Evolutionary conservation across 1,139 yeast genomes (phyloP).

Genomic region (Pichia sp.): DNA sequence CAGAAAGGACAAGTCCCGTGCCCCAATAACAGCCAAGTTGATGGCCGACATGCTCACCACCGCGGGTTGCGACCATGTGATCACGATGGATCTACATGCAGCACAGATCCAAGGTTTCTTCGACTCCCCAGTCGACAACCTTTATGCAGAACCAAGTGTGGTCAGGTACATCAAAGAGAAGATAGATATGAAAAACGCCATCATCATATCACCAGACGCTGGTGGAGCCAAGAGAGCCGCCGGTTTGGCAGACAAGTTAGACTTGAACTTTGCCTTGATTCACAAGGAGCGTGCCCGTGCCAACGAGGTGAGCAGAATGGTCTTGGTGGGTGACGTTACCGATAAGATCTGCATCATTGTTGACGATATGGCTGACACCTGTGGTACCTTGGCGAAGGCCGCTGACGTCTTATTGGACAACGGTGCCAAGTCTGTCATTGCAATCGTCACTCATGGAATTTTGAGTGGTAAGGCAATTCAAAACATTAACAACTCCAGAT

Average conservation of each 20-base stretch:
- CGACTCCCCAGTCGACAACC: slow-evolving; percentile 91
- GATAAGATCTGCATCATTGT: slow-evolving; percentile 85
- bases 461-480: slow-evolving; percentile 83
- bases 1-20: slow-evolving; percentile 91
- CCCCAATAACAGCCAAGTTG: slow-evolving; percentile 94
- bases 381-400: slow-evolving; percentile 95
- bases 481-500: slow-evolving; percentile 72
- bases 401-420: slow-evolving; percentile 83
- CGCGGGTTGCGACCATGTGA: slow-evolving; percentile 95
- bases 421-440: slow-evolving; percentile 81
- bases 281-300: slow-evolving; percentile 96
- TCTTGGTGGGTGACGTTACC: slow-evolving; percentile 90
- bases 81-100: slow-evolving; percentile 96
- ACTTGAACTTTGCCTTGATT: slow-evolving; percentile 89
- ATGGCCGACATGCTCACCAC: slow-evolving; percentile 94
- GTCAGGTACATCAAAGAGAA: slow-evolving; percentile 81
- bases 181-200: slow-evolving; percentile 63
- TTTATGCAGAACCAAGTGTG: slow-evolving; percentile 93
- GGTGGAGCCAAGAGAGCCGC: slow-evolving; percentile 99
- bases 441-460: slow-evolving; percentile 94
- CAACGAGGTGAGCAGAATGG: slow-evolving; percentile 92
- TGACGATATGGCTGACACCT: slow-evolving; percentile 98
- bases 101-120: slow-evolving; percentile 97
- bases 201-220: slow-evolving; percentile 95
- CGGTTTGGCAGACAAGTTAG: slow-evolving; percentile 86